Conservation (phyloP, 306 rosid genomes). For the Prunus salicina region DNA sequence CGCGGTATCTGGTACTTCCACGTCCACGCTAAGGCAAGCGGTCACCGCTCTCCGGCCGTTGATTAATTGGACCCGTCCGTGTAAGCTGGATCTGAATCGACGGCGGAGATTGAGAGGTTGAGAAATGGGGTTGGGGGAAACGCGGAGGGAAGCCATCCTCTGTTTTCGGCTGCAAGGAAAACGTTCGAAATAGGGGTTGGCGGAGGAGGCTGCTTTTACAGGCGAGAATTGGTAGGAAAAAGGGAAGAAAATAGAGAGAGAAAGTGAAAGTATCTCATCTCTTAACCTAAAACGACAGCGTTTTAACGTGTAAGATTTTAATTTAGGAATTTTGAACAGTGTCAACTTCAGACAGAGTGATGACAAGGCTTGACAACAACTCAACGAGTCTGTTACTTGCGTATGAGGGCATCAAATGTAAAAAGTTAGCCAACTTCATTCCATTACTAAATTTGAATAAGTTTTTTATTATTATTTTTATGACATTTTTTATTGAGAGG, state of each 20-base stretch:
- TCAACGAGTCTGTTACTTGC: too few species aligned
- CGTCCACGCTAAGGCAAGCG: slow-evolving; percentile 37
- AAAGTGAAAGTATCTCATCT: not conserved
- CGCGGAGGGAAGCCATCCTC: slow-evolving; percentile 28
- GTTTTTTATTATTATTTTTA: too few species aligned
- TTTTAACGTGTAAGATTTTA: not conserved
- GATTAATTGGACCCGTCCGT: not conserved
- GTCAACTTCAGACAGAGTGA: too few species aligned
- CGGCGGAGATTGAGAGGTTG: slow-evolving; percentile 24
- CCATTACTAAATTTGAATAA: too few species aligned
- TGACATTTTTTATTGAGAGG: too few species aligned
- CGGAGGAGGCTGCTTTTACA: not conserved
- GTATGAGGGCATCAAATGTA: too few species aligned
- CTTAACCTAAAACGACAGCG: not conserved
- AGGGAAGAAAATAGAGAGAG: not conserved
- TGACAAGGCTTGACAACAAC: too few species aligned
- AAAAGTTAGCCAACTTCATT: too few species aligned
- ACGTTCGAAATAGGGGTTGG: not conserved
- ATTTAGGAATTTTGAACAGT: too few species aligned
- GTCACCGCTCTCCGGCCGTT: slow-evolving; percentile 5
- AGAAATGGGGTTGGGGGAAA: slow-evolving; percentile 24
- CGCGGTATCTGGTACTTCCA: slow-evolving; percentile 21
- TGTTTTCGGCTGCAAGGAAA: not conserved
- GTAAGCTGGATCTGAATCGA: slow-evolving; percentile 7
- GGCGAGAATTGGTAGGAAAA: not conserved